These are phyloP conservation scores for Fraxinus excelsior DNA, from an alignment of 257 asterid species.

Conservation along the genomic window DNA sequence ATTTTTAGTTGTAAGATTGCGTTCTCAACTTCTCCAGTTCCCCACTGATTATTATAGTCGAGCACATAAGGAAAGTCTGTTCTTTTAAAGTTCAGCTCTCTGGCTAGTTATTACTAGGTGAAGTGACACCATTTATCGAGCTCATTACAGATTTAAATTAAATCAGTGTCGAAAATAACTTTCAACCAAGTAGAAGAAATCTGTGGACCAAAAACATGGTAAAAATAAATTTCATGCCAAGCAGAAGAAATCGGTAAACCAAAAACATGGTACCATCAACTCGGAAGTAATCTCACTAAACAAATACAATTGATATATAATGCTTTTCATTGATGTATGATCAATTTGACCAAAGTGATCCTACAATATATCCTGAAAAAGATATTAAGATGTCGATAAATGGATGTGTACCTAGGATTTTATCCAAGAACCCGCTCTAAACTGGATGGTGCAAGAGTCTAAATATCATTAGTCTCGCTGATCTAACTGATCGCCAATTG, in stretches of 20 bases:
- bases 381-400: background rate
- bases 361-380: background rate
- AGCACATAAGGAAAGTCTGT: background rate
- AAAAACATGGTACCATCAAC: background rate
- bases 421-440: background rate
- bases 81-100: background rate
- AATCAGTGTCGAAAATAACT: background rate
- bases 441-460: conserved; percentile 1
- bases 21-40: background rate
- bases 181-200: background rate
- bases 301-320: background rate
- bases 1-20: background rate
- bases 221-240: background rate
- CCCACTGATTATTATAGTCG: background rate
- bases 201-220: background rate
- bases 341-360: background rate
- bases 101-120: background rate
- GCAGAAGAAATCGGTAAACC: background rate
- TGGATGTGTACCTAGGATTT: conserved; percentile 27
- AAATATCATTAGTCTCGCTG: conserved; percentile 33
- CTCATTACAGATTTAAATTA: no score
- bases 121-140: no score
- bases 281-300: background rate
- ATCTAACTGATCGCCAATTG: conserved; percentile 40
- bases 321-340: background rate